phyloP scores from a whole-genome alignment of 257 asterid species.

The Solanum ahanhuiri region DNA sequence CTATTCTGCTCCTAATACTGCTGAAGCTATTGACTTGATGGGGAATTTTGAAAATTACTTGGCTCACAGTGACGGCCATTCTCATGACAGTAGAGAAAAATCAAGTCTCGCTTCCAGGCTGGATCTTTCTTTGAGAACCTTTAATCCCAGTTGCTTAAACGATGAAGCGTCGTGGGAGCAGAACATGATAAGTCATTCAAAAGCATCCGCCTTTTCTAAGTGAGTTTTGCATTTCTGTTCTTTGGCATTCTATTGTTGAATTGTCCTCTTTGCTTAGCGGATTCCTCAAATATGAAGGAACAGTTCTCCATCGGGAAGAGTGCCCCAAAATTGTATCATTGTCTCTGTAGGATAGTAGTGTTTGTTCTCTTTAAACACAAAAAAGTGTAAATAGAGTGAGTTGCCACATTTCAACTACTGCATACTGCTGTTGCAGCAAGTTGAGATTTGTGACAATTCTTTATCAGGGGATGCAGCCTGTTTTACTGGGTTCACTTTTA shows the following conservation, averaged over 20 bases:
- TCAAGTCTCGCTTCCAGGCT: slow-evolving; percentile 20
- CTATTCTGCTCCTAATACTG: slow-evolving; percentile 4
- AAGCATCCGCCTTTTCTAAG: slow-evolving; percentile 86
- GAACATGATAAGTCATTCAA: slow-evolving; percentile 53
- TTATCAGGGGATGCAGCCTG: not conserved
- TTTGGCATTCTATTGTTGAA: not conserved
- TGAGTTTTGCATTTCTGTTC: slow-evolving; percentile 27
- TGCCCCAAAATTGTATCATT: slow-evolving; percentile 19
- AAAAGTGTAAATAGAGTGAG: not conserved
- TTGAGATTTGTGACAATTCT: not conserved
- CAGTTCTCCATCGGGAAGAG: not conserved
- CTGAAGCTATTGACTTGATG: slow-evolving; percentile 70
- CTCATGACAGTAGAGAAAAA: not conserved
- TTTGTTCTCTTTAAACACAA: not conserved
- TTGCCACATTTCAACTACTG: not conserved
- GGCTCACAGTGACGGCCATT: slow-evolving; percentile 26
- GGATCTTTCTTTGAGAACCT: slow-evolving; percentile 72
- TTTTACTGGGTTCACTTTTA: not conserved
- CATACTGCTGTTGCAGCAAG: not conserved
- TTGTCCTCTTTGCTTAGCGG: not conserved
- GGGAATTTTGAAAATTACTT: slow-evolving; percentile 60
- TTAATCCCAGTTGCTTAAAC: slow-evolving; percentile 23
- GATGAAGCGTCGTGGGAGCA: slow-evolving; percentile 40
- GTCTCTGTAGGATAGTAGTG: slow-evolving; percentile 15
- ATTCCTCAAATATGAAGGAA: not conserved